Conservation (phyloP, 169 alveolate species). For the Babesia caballi region DNA sequence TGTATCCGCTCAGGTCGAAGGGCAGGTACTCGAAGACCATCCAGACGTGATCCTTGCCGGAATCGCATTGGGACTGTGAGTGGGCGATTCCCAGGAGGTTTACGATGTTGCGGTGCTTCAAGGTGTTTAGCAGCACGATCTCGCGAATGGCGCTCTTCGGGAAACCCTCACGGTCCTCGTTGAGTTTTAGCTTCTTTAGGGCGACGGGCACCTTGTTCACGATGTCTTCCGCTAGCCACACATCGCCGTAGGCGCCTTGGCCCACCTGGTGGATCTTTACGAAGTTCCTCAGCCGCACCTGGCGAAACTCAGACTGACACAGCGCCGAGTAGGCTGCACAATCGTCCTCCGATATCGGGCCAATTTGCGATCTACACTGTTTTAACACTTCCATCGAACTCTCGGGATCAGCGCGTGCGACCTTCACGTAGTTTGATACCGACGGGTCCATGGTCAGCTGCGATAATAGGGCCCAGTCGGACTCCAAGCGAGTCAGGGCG, state of each 20-base stretch:
- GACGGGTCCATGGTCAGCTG: neutral
- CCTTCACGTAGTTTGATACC: neutral
- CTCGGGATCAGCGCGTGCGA: constrained; percentile 7
- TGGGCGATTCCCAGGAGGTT: constrained; percentile 78
- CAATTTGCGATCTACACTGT: neutral
- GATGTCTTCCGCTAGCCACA: constrained; percentile 87
- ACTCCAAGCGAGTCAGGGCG: neutral
- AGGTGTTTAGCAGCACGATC: constrained; percentile 75
- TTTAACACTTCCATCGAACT: neutral
- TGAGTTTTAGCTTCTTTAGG: constrained; percentile 79
- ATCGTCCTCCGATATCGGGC: neutral
- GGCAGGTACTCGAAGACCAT: constrained; percentile 86
- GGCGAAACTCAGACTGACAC: constrained; percentile 22
- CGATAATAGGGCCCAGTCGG: constrained; percentile 22
- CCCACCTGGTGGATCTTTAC: constrained; percentile 86
- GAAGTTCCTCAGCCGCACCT: constrained; percentile 65
- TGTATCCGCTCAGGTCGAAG: constrained; percentile 81
- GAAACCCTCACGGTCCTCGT: constrained; percentile 85
- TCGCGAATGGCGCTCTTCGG: constrained; percentile 86
- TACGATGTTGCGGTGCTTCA: constrained; percentile 81
- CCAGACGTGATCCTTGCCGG: constrained; percentile 73
- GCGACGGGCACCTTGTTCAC: constrained; percentile 79
- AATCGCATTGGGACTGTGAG: constrained; percentile 59
- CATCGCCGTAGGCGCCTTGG: constrained; percentile 90
- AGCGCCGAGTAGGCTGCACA: neutral